A percentile compares a stretch with the other conserved stretches of the same genome.
Evolutionary conservation across 495 filamentous ascomycete genomes (phyloP).

Genomic region (Glarea lozoyensis): DNA sequence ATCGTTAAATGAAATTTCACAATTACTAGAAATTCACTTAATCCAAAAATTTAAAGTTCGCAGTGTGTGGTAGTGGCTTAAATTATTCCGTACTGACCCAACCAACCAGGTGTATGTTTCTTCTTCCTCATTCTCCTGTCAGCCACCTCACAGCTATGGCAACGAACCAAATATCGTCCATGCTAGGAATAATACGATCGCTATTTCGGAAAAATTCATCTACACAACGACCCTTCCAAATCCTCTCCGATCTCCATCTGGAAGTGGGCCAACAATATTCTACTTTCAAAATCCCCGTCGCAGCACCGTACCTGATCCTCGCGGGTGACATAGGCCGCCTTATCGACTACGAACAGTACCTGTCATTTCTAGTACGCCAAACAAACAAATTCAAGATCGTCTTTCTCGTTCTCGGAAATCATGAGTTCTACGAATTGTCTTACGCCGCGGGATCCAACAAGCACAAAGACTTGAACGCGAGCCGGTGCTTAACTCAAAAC

Average conservation of each 20-base stretch:
- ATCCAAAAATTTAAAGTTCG: no score
- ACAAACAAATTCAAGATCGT: slow-evolving; percentile 33
- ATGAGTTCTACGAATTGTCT: slow-evolving; percentile 45
- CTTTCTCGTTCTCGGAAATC: slow-evolving; percentile 48
- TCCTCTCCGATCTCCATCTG: slow-evolving; percentile 51
- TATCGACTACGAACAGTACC: slow-evolving; percentile 41
- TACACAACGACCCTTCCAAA: slow-evolving; percentile 31
- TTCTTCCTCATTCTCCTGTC: no score
- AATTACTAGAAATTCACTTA: no score
- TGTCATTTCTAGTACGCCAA: slow-evolving; percentile 39
- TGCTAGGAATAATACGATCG: no score
- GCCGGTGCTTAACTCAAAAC: slow-evolving; percentile 29
- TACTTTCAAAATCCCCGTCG: slow-evolving; percentile 35
- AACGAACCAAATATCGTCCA: no score
- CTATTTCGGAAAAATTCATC: no score
- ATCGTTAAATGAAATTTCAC: no score
- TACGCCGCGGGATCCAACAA: slow-evolving; percentile 24
- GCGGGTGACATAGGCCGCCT: slow-evolving; percentile 51
- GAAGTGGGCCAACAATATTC: slow-evolving; percentile 43
- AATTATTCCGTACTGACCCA: no score
- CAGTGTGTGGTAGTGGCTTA: no score
- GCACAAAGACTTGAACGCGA: slow-evolving; percentile 38
- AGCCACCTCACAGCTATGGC: no score
- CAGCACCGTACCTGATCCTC: slow-evolving; percentile 42
- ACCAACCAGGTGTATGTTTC: no score